Conservation (phyloP, 2,329 filamentous ascomycete species). For the Scolecobasidium constrictum region DNA sequence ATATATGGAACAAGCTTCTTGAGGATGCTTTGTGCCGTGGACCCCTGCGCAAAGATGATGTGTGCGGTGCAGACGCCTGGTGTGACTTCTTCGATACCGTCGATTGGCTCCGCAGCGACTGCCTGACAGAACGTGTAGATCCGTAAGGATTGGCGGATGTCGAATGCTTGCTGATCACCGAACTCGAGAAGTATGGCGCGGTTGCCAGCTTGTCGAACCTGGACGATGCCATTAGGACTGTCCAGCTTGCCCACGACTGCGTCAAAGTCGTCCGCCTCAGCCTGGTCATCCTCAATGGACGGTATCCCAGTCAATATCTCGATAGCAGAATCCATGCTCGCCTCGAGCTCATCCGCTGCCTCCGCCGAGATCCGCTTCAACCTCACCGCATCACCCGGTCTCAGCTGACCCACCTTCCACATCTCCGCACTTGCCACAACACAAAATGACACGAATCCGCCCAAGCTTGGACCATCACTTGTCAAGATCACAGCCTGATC, state of each 20-base stretch:
- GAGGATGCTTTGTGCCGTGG: too few relatives aligned
- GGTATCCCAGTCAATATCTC: too few relatives aligned
- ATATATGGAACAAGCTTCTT: constrained; percentile 28
- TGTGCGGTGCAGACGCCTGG: constrained; percentile 1
- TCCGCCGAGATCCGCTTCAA: constrained; percentile 40
- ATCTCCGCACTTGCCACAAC: constrained; percentile 47
- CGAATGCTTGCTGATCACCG: constrained; percentile 18
- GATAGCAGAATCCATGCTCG: constrained; percentile 27
- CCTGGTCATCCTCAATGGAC: too few relatives aligned
- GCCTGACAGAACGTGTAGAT: background rate
- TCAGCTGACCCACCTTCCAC: constrained; percentile 53
- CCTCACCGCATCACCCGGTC: constrained; percentile 44
- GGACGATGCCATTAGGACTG: constrained; percentile 18
- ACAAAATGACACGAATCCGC: constrained; percentile 46
- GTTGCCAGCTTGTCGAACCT: constrained; percentile 33
- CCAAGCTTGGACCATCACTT: constrained; percentile 48
- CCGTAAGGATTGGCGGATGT: constrained; percentile 2
- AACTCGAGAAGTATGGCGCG: constrained; percentile 4
- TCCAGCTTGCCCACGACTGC: too few relatives aligned
- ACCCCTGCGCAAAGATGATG: constrained; percentile 33
- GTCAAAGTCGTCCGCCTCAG: too few relatives aligned
- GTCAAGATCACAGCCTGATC: constrained; percentile 51
- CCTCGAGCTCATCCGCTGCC: constrained; percentile 36
- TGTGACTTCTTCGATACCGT: constrained; percentile 30
- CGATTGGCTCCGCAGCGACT: background rate